phyloP scores from a whole-genome alignment of 1,284 basidiomycete species.

The Phaffia rhodozyma region DNA sequence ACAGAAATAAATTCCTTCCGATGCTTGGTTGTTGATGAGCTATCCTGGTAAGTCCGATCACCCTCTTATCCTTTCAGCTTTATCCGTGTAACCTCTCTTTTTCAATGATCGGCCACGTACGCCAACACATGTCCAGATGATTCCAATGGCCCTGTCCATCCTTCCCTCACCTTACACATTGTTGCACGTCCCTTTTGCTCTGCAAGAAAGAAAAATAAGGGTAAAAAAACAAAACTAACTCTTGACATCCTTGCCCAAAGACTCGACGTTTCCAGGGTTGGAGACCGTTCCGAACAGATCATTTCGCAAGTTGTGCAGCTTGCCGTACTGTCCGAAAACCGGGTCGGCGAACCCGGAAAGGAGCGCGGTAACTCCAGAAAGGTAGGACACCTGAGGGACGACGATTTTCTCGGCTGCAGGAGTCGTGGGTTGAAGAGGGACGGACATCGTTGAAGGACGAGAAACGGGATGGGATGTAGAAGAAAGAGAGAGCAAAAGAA shows the following conservation, averaged over 20 bases:
- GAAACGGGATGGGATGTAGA: neutral
- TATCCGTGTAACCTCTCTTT: neutral
- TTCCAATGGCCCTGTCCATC: too few species aligned
- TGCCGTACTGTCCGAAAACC: constrained; percentile 13
- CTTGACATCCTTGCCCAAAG: constrained; percentile 79
- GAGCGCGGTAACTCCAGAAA: constrained; percentile 10
- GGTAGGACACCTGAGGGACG: constrained; percentile 17
- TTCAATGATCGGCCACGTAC: neutral
- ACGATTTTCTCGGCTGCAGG: constrained; percentile 5
- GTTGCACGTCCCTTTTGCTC: neutral
- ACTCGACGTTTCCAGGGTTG: constrained; percentile 81
- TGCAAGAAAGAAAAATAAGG: neutral
- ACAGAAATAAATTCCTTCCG: too few species aligned
- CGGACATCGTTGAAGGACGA: constrained; percentile 6
- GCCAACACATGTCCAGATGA: neutral
- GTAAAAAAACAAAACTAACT: constrained; percentile 40
- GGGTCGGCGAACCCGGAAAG: constrained; percentile 19
- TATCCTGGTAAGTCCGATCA: too few species aligned
- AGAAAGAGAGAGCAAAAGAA: neutral
- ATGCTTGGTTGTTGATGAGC: too few species aligned
- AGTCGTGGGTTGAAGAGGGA: constrained; percentile 8
- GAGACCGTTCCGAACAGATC: constrained; percentile 26
- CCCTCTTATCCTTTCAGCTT: too few species aligned
- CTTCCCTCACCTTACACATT: neutral
- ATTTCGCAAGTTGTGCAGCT: constrained; percentile 12